Evolutionary conservation across 2,329 filamentous ascomycete genomes (phyloP), one percentile per base, ranked within the genome.

Genomic region (Trichophyton mentagrophytes): DNA sequence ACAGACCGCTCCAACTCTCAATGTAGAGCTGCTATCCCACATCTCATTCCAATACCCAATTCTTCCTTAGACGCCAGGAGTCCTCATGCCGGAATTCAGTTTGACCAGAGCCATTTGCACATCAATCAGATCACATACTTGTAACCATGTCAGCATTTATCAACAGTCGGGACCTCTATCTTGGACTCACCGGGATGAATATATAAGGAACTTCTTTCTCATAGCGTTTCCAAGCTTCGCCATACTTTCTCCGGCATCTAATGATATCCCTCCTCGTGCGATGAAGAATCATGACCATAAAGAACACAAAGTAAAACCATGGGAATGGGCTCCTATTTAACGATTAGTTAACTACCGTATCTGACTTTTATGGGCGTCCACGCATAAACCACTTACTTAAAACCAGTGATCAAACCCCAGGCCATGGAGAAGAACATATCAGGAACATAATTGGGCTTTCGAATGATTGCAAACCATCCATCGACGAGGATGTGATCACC

Each of bases 271-370:
- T 80, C 65, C 78, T 77, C 3, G 88, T 86, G 62, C 89, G 86
- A 73, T 95, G 89, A 7, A 84, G 78, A 69, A 93, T 92, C 88
- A 92, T 92, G 66, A 76, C 75, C 17, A 79, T 78, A 71, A 95
- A 95, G 78, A 95, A 95, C 38, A 88, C 73, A 0, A 88, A 86
- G 71, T 93, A 92, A 74, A 95, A 93, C 88, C 89, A 95, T 0
- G 89, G 89, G 75, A 92, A 91, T 0, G 89, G 88, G 69, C 85
- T 89, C 33, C 33, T 9, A 36, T 2, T 36, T 36, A 1, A 36
- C 9, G 33, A 36, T 36, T 36, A 36, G 30, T 33, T 33, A 9
- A 9, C 22, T 33, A 33, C 8, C 30, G 2, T 36, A 36, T 11
- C 33, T 11, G 33, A 36, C 33, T 36, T 8, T 36, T 36, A 36